phyloP scores from a whole-genome alignment of 2,329 filamentous ascomycete genomes.

The Gaeumannomyces tritici region DNA sequence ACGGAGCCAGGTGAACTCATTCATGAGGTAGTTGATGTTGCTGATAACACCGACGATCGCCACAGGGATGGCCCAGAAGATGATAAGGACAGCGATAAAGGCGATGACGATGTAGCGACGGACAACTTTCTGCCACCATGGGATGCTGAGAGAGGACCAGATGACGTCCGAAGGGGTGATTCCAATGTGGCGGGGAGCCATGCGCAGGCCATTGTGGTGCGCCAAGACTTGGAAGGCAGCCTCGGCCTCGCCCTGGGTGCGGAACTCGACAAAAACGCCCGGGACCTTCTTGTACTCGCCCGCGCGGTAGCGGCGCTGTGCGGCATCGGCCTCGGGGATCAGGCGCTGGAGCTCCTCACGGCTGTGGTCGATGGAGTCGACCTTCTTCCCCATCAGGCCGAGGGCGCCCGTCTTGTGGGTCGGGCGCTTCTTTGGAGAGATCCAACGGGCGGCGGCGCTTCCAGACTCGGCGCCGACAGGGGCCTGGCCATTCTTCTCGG shows the following conservation, averaged over 20 bases:
- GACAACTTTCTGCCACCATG: slow-evolving; percentile 77
- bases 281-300: slow-evolving; percentile 58
- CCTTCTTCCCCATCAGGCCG: slow-evolving; percentile 69
- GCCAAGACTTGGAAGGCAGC: slow-evolving; percentile 77
- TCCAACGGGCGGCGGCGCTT: slow-evolving; percentile 63
- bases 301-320: slow-evolving; percentile 56
- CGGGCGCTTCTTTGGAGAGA: slow-evolving; percentile 64
- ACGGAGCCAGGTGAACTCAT: slow-evolving; percentile 51
- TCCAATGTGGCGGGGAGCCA: slow-evolving; percentile 79
- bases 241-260: slow-evolving; percentile 73
- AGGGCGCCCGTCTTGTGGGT: slow-evolving; percentile 63
- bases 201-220: slow-evolving; percentile 78
- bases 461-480: slow-evolving; percentile 58
- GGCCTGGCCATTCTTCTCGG: slow-evolving; percentile 21
- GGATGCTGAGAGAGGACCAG: slow-evolving; percentile 76
- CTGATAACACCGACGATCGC: slow-evolving; percentile 78
- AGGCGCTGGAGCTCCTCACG: slow-evolving; percentile 68
- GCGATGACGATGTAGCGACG: slow-evolving; percentile 58
- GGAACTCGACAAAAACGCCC: slow-evolving; percentile 87
- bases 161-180: slow-evolving; percentile 75
- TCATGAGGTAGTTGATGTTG: slow-evolving; percentile 64
- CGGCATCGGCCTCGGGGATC: slow-evolving; percentile 58
- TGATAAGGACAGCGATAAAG: slow-evolving; percentile 68
- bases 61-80: slow-evolving; percentile 76
- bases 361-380: slow-evolving; percentile 90